Evolutionary conservation across 148 eudicot genomes (phyloP).

Genomic region (Arctostaphylos glauca): DNA sequence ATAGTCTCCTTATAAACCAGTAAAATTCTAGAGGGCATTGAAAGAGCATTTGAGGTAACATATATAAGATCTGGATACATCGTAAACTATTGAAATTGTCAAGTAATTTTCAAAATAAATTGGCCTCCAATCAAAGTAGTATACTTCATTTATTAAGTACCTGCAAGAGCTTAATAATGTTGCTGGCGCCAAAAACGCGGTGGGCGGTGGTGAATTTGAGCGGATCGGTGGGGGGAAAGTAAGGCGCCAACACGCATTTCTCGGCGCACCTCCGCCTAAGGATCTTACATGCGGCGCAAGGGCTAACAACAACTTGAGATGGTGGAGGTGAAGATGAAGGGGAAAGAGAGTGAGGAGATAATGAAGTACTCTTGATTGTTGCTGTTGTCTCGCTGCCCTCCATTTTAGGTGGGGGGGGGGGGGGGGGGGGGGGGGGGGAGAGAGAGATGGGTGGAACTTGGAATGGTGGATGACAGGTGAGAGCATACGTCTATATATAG

Average conservation of each 20-base stretch:
- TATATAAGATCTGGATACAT: not conserved
- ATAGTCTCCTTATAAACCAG: too few species aligned
- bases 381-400: not conserved
- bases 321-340: constrained; percentile 16
- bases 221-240: constrained; percentile 43
- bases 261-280: constrained; percentile 37
- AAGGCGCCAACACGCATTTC: constrained; percentile 43
- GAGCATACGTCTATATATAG: not conserved
- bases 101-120: too few species aligned
- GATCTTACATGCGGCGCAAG: constrained; percentile 47
- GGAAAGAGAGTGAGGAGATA: not conserved
- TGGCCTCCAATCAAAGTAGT: too few species aligned
- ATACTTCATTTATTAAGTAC: constrained; percentile 6
- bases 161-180: constrained; percentile 47
- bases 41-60: too few species aligned
- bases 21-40: too few species aligned
- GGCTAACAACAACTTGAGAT: constrained; percentile 21
- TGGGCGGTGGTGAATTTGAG: constrained; percentile 48
- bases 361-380: not conserved
- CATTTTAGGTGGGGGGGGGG: not conserved
- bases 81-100: not conserved
- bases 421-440: not conserved
- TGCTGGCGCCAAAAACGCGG: constrained; percentile 48
- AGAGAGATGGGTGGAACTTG: not conserved
- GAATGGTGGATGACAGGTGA: not conserved